Conservation (phyloP, 2,329 filamentous ascomycete genomes). For the Mollisiaceae sp. region DNA sequence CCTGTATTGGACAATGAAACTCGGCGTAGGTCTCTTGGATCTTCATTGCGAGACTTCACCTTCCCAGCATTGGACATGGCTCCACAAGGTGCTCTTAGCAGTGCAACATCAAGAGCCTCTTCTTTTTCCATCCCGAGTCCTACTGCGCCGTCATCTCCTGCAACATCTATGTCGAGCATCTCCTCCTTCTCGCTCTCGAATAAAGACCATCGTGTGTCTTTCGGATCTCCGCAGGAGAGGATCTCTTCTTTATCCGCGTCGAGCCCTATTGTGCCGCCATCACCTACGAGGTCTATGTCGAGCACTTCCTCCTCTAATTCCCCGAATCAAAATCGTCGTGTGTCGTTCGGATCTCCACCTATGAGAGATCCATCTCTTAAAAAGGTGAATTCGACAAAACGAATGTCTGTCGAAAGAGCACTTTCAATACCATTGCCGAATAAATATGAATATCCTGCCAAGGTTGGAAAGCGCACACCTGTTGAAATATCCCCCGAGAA, state of each 20-base stretch:
- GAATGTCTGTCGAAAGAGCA: neutral
- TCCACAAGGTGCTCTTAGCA: neutral
- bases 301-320: neutral
- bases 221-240: neutral
- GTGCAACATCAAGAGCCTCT: neutral
- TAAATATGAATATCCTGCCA: neutral
- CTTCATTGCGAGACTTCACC: neutral
- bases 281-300: neutral
- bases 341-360: constrained; percentile 3
- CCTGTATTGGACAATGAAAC: neutral
- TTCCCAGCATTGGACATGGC: neutral
- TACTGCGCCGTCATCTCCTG: neutral
- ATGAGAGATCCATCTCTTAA: neutral
- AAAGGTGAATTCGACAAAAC: neutral
- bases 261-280: neutral
- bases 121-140: neutral
- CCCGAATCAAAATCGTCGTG: neutral
- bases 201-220: neutral
- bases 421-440: neutral
- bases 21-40: neutral
- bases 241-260: neutral
- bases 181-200: neutral
- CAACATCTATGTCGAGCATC: neutral
- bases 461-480: neutral
- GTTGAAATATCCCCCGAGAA: neutral